phyloP scores from a whole-genome alignment of 176 grass and related monocot species.

The Oryza officinalis region DNA sequence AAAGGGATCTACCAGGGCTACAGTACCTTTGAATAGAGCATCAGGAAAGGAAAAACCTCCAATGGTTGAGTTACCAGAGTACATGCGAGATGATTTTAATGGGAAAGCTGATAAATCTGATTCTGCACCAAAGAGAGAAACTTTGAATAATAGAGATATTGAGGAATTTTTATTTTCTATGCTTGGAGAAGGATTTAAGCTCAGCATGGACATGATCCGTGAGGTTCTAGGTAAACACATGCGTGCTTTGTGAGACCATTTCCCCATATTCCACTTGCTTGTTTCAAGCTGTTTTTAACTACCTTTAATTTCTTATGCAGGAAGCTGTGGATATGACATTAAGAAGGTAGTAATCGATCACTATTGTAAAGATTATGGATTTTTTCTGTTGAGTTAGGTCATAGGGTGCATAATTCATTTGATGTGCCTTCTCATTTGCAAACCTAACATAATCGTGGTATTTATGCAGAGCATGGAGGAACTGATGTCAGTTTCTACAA shows the following conservation, averaged over 20 bases:
- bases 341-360: slow-evolving; percentile 56
- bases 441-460: slow-evolving; percentile 14
- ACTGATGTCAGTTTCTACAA: slow-evolving; percentile 68
- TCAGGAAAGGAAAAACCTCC: slow-evolving; percentile 63
- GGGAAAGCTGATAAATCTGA: slow-evolving; percentile 37
- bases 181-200: slow-evolving; percentile 95
- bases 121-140: slow-evolving; percentile 56
- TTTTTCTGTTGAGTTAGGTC: slow-evolving; percentile 37
- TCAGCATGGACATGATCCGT: slow-evolving; percentile 66
- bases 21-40: slow-evolving; percentile 37
- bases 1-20: slow-evolving; percentile 50
- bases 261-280: slow-evolving; percentile 17
- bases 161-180: slow-evolving; percentile 96
- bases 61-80: slow-evolving; percentile 70
- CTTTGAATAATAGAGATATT: slow-evolving; percentile 66
- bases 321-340: slow-evolving; percentile 79
- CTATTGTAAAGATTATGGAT: slow-evolving; percentile 25
- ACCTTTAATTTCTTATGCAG: slow-evolving; percentile 54
- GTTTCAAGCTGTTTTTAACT: slow-evolving; percentile 34
- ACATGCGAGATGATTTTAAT: slow-evolving; percentile 49
- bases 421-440: slow-evolving; percentile 21
- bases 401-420: slow-evolving; percentile 5
- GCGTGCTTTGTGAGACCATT: slow-evolving; percentile 20
- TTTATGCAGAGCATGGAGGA: slow-evolving; percentile 81
- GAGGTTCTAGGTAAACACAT: slow-evolving; percentile 76